phyloP scores from a whole-genome alignment of 345 rosid genomes.

The rapeseed (Brassica napus) region DNA sequence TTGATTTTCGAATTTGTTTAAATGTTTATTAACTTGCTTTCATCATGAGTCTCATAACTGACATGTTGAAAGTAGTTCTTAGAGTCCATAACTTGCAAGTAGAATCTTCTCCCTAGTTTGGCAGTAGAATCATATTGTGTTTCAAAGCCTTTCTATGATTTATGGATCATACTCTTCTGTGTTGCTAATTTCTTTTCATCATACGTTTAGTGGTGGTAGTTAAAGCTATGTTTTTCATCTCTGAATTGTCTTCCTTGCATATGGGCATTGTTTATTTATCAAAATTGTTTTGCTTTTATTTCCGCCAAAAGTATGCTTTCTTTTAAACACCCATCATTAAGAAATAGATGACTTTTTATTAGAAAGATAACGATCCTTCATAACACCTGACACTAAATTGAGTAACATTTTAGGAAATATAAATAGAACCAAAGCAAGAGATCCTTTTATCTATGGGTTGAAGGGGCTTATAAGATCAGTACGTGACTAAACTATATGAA shows the following conservation, averaged over 20 bases:
- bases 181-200: neutral
- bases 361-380: neutral
- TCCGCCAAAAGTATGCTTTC: neutral
- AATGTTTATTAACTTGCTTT: slow-evolving; percentile 1
- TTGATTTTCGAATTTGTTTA: neutral
- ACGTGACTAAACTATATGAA: neutral
- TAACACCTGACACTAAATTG: neutral
- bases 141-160: slow-evolving; percentile 10
- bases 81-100: slow-evolving; percentile 18
- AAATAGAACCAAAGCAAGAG: neutral
- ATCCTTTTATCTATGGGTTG: slow-evolving; percentile 1
- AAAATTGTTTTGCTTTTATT: neutral
- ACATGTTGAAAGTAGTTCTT: slow-evolving; percentile 6
- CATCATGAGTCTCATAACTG: slow-evolving; percentile 13
- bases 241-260: neutral
- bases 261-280: neutral
- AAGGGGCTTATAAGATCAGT: neutral
- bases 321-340: neutral
- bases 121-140: neutral
- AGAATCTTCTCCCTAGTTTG: neutral
- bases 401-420: slow-evolving; percentile 1
- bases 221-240: neutral
- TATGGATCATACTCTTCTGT: slow-evolving; percentile 9
- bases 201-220: slow-evolving; percentile 4
- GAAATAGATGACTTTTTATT: neutral